Percentiles rank a stretch among this genome's conserved stretches.
These are phyloP conservation scores for Gymnopilus dilepis DNA, from an alignment of 768 basidiomycete species.

Conservation along the genomic window DNA sequence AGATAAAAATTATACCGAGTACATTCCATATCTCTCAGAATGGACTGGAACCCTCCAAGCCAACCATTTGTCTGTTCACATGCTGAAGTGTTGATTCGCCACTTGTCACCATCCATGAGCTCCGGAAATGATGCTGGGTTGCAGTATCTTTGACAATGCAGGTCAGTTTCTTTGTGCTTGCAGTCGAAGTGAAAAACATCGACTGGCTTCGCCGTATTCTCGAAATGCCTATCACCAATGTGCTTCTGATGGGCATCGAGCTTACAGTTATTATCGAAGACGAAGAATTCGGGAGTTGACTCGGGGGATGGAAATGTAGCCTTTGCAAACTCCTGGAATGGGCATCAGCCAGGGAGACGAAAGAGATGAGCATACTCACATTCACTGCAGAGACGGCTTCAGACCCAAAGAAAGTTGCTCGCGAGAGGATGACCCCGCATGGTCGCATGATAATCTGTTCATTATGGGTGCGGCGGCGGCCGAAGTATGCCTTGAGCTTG, in stretches of 20 bases:
- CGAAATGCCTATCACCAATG: constrained; percentile 23
- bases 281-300: constrained; percentile 26
- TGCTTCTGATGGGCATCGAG: constrained; percentile 18
- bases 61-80: constrained; percentile 44
- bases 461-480: constrained; percentile 34
- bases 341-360: not conserved
- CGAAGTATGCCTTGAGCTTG: constrained; percentile 31
- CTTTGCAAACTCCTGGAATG: constrained; percentile 23
- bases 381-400: constrained; percentile 29
- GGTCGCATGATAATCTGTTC: constrained; percentile 30
- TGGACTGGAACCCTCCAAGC: constrained; percentile 34
- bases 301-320: constrained; percentile 24
- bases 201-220: constrained; percentile 24
- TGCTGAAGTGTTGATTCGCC: constrained; percentile 38
- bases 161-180: constrained; percentile 32
- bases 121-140: constrained; percentile 30
- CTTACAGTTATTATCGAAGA: constrained; percentile 34
- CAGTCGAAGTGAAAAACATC: constrained; percentile 34
- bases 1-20: constrained; percentile 38
- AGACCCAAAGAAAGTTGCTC: constrained; percentile 34
- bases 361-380: constrained; percentile 22
- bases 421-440: constrained; percentile 33
- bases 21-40: constrained; percentile 36
- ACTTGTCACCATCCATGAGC: constrained; percentile 21
- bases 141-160: constrained; percentile 30